These are phyloP conservation scores for Didymella segeticola DNA, from an alignment of 2,329 filamentous ascomycete genomes.

Conservation along the genomic window DNA sequence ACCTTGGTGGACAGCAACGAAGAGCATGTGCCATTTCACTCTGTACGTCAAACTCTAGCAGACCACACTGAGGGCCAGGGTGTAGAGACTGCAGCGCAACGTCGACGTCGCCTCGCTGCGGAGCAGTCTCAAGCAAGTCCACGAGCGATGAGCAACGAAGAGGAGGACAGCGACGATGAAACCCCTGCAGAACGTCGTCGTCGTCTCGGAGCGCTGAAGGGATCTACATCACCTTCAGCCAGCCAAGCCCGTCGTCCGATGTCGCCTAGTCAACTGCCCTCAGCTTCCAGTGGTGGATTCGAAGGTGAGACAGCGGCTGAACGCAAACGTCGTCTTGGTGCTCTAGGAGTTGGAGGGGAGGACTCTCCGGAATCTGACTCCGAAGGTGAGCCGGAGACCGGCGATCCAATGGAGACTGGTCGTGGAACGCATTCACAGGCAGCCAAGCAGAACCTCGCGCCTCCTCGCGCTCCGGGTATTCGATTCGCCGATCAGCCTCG, in stretches of 20 bases:
- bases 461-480: slow-evolving; percentile 59
- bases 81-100: slow-evolving; percentile 51
- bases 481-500: slow-evolving; percentile 63
- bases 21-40: slow-evolving; percentile 57
- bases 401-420: slow-evolving; percentile 45
- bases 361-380: slow-evolving; percentile 39
- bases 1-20: slow-evolving; percentile 55
- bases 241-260: slow-evolving; percentile 20
- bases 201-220: slow-evolving; percentile 23
- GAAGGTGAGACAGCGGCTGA: slow-evolving; percentile 76
- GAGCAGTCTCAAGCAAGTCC: slow-evolving; percentile 15
- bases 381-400: slow-evolving; percentile 41
- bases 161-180: slow-evolving; percentile 30
- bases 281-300: slow-evolving; percentile 41
- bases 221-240: slow-evolving; percentile 22
- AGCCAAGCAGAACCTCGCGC: slow-evolving; percentile 18
- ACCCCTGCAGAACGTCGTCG: slow-evolving; percentile 29
- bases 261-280: slow-evolving; percentile 20
- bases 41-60: slow-evolving; percentile 48
- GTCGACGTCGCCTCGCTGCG: slow-evolving; percentile 50
- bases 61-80: slow-evolving; percentile 30
- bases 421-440: slow-evolving; percentile 37
- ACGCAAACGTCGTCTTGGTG: slow-evolving; percentile 74
- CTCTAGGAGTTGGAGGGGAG: slow-evolving; percentile 64
- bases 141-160: slow-evolving; percentile 7